A percentile compares a stretch with the other conserved stretches of the same genome.
These are phyloP conservation scores for Penicillium cosmopolitanum DNA, from an alignment of 495 filamentous ascomycete species.

Conservation along the genomic window DNA sequence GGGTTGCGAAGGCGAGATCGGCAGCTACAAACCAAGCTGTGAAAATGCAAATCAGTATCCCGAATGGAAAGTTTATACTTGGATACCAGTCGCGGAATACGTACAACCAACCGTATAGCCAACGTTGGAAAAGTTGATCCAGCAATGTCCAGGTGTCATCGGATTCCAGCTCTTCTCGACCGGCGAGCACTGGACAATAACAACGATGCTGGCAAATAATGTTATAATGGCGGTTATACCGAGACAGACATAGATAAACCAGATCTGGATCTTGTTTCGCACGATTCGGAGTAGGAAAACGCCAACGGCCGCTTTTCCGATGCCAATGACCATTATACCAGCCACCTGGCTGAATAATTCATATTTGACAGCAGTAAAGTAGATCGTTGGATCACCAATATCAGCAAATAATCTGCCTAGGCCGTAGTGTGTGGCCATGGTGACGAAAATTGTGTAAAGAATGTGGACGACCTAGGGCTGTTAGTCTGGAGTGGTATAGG, in stretches of 20 bases:
- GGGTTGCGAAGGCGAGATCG: constrained; percentile 34
- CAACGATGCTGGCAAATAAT: constrained; percentile 26
- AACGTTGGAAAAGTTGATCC: constrained; percentile 33
- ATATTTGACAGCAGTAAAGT: constrained; percentile 28
- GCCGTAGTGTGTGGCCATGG: constrained; percentile 22
- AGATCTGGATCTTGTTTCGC: constrained; percentile 30
- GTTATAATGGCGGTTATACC: constrained; percentile 25
- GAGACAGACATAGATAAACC: constrained; percentile 27
- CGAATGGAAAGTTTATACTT: background rate
- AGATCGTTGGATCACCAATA: constrained; percentile 24
- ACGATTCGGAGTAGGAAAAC: constrained; percentile 33
- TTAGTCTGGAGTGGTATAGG: constrained; percentile 4
- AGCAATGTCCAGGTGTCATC: constrained; percentile 21
- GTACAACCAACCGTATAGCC: constrained; percentile 33
- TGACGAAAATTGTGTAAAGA: constrained; percentile 30
- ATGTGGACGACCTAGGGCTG: constrained; percentile 24
- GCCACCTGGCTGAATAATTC: constrained; percentile 31
- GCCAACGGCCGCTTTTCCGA: constrained; percentile 30
- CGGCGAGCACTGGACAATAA: constrained; percentile 29
- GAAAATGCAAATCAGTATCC: background rate
- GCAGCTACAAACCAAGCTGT: constrained; percentile 31
- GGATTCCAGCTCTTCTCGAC: constrained; percentile 31
- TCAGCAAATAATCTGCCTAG: constrained; percentile 24
- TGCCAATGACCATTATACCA: constrained; percentile 31
- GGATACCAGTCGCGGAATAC: constrained; percentile 1